A percentile compares a stretch with the other conserved stretches of the same genome.
Evolutionary conservation across 176 grass and related monocot species (phyloP).

Genomic region (Phoenix dactylifera): DNA sequence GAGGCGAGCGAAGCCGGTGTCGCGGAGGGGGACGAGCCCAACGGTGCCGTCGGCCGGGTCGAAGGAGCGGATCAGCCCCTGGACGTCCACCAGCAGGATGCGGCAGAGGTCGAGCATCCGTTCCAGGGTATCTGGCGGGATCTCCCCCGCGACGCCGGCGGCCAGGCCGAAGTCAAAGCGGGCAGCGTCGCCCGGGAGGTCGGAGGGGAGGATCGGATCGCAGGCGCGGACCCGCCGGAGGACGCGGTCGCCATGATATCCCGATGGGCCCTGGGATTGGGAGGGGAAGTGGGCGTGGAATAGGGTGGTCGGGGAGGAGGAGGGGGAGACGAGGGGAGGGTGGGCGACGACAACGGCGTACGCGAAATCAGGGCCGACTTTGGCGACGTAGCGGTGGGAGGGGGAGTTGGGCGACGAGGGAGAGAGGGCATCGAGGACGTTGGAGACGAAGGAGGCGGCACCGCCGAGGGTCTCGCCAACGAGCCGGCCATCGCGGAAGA

Average conservation of each 20-base stretch:
- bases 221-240: slow-evolving; percentile 56
- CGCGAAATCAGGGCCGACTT: slow-evolving; percentile 66
- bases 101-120: slow-evolving; percentile 62
- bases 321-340: slow-evolving; percentile 17
- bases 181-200: slow-evolving; percentile 36
- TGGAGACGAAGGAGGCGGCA: slow-evolving; percentile 74
- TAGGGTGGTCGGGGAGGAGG: slow-evolving; percentile 47
- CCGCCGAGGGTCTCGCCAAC: slow-evolving; percentile 85
- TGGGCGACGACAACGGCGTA: slow-evolving; percentile 34
- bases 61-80: slow-evolving; percentile 86
- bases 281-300: slow-evolving; percentile 81
- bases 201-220: slow-evolving; percentile 56
- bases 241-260: slow-evolving; percentile 54
- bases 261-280: background rate
- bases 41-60: slow-evolving; percentile 46
- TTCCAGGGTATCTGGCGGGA: slow-evolving; percentile 58
- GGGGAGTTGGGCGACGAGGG: slow-evolving; percentile 19
- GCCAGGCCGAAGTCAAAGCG: slow-evolving; percentile 69
- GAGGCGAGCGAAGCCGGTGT: slow-evolving; percentile 42
- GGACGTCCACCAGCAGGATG: slow-evolving; percentile 78
- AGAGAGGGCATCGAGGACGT: slow-evolving; percentile 61
- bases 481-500: slow-evolving; percentile 41
- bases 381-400: slow-evolving; percentile 43
- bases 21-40: slow-evolving; percentile 39
- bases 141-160: slow-evolving; percentile 68